Conservation (phyloP, 495 filamentous ascomycete genomes). For the Wilcoxina mikolae region DNA sequence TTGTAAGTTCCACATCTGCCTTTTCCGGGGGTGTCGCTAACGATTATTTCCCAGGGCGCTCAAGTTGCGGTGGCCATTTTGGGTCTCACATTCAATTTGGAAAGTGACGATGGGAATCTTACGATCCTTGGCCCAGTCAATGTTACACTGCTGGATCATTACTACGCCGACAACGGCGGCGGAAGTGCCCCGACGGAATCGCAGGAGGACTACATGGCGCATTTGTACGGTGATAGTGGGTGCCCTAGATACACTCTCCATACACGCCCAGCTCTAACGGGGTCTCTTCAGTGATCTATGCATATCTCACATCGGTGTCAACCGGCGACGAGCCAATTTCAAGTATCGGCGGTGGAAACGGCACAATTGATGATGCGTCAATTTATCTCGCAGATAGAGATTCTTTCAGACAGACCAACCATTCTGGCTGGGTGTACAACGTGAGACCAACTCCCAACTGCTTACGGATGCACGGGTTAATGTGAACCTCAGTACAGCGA, state of each 20-base stretch:
- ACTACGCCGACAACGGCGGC: background rate
- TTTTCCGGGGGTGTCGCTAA: background rate
- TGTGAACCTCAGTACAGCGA: background rate
- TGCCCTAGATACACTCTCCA: background rate
- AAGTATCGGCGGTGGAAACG: background rate
- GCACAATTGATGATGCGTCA: background rate
- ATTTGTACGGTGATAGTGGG: constrained; percentile 2
- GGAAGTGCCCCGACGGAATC: background rate
- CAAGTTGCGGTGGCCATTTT: background rate
- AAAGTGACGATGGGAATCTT: background rate
- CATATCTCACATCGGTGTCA: background rate
- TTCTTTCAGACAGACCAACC: background rate
- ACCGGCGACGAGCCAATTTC: background rate
- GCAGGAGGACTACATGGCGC: constrained; percentile 3
- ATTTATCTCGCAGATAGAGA: background rate
- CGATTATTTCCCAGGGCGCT: background rate
- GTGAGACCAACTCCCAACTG: background rate
- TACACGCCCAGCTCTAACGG: too few relatives aligned
- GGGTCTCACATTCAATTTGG: background rate
- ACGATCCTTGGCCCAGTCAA: background rate
- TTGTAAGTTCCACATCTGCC: background rate
- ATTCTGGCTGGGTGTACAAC: background rate
- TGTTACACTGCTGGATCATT: background rate
- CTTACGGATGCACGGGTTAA: background rate
- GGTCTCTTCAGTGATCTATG: background rate